phyloP scores from a whole-genome alignment of 192 early-diverging fungal species.

The Spinellus fusiger region DNA sequence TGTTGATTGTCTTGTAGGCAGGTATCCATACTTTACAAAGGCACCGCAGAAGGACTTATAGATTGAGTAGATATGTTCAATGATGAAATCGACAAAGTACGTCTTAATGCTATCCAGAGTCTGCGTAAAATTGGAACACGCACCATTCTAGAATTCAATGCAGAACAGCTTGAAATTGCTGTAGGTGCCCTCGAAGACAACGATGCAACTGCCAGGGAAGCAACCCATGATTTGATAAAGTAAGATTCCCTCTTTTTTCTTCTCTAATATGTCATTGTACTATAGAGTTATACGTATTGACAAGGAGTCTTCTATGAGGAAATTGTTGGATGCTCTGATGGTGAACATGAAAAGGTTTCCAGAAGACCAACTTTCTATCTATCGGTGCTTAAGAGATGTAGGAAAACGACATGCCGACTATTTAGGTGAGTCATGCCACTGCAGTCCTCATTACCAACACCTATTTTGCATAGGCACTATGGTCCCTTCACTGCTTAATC shows the following conservation, averaged over 20 bases:
- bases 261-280: not conserved
- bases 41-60: not conserved
- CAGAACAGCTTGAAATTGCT: constrained; percentile 70
- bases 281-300: constrained; percentile 43
- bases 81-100: constrained; percentile 85
- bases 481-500: constrained; percentile 51
- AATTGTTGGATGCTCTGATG: constrained; percentile 52
- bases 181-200: constrained; percentile 77
- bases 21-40: not conserved
- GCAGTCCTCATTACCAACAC: not conserved
- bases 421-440: constrained; percentile 33
- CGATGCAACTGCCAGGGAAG: constrained; percentile 52
- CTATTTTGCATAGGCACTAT: constrained; percentile 25
- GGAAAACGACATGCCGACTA: constrained; percentile 55
- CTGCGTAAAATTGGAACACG: constrained; percentile 64
- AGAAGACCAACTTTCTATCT: constrained; percentile 65
- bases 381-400: constrained; percentile 56
- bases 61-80: constrained; percentile 85
- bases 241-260: constrained; percentile 30
- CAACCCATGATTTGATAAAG: constrained; percentile 70
- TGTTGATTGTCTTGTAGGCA: constrained; percentile 76
- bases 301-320: constrained; percentile 35
- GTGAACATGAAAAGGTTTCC: constrained; percentile 61
- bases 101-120: constrained; percentile 72
- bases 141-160: constrained; percentile 50